Percentiles rank a stretch among this genome's conserved stretches.
These are phyloP conservation scores for Ceratocystis colombiana DNA, from an alignment of 2,329 filamentous ascomycete genomes.

Conservation along the genomic window DNA sequence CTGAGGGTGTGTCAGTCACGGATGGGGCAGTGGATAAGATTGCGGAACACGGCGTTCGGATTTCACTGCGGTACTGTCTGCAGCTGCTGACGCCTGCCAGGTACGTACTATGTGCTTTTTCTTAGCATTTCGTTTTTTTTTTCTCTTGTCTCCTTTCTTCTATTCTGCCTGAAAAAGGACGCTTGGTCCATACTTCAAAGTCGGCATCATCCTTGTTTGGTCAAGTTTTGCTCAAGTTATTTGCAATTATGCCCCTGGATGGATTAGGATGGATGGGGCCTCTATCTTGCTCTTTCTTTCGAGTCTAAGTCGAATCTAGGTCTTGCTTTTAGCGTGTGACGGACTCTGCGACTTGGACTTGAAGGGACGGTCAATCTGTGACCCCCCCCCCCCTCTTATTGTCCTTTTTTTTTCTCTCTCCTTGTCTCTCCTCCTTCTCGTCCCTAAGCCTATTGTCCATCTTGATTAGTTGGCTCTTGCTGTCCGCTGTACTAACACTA, in stretches of 20 bases:
- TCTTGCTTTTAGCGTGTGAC: not conserved
- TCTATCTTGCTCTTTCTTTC: slow-evolving; percentile 6
- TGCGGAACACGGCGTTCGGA: slow-evolving; percentile 72
- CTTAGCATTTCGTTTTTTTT: slow-evolving; percentile 18
- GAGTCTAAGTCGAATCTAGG: not conserved
- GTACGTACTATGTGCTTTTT: slow-evolving; percentile 35
- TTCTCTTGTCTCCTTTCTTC: slow-evolving; percentile 23
- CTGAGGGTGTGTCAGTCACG: slow-evolving; percentile 67
- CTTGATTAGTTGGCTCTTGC: not conserved
- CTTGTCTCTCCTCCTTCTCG: not conserved
- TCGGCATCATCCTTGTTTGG: slow-evolving; percentile 14
- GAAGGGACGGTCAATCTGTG: not conserved
- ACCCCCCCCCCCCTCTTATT: not conserved
- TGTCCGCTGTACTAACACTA: slow-evolving; percentile 12
- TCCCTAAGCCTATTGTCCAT: not conserved
- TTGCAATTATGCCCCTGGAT: slow-evolving; percentile 13
- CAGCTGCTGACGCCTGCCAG: slow-evolving; percentile 81
- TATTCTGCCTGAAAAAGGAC: not conserved
- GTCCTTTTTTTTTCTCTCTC: not conserved
- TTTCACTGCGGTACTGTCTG: slow-evolving; percentile 85
- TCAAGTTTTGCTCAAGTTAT: slow-evolving; percentile 9
- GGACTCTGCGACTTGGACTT: slow-evolving; percentile 1
- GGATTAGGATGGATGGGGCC: not conserved
- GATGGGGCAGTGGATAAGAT: slow-evolving; percentile 81
- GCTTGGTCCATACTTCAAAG: not conserved